Conservation (phyloP, 257 asterid species). For the Solanum dulcamara region DNA sequence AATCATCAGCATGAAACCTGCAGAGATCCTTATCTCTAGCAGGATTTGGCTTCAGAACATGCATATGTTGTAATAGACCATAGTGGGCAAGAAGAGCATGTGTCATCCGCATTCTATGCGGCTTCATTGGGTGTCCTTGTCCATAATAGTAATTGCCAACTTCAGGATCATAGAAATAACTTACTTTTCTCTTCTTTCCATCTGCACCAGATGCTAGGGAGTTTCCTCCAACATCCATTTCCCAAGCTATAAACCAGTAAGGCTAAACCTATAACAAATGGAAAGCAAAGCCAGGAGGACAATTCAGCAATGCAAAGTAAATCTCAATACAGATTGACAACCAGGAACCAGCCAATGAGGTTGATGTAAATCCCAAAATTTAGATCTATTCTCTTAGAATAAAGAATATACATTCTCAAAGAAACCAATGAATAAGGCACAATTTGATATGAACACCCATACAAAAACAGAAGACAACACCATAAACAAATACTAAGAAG, state of each 20-base stretch:
- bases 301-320: neutral
- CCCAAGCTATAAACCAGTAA: neutral
- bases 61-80: conserved; percentile 21
- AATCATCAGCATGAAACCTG: conserved; percentile 26
- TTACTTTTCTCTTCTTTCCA: conserved; percentile 22
- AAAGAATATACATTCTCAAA: neutral
- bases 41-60: conserved; percentile 25
- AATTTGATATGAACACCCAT: neutral
- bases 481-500: neutral
- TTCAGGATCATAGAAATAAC: conserved; percentile 27
- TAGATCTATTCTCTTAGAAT: neutral
- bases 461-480: neutral
- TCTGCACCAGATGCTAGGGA: conserved; percentile 18
- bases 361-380: neutral
- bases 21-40: conserved; percentile 20
- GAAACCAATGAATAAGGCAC: neutral
- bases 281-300: neutral
- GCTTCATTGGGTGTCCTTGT: conserved; percentile 36
- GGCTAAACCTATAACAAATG: neutral
- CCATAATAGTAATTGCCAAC: conserved; percentile 33
- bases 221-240: conserved; percentile 14
- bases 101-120: conserved; percentile 27
- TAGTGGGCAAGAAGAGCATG: conserved; percentile 27
- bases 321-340: neutral
- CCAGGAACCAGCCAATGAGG: neutral